phyloP scores from a whole-genome alignment of 2,329 filamentous ascomycete species.

The Ophiostoma triangulosporum region DNA sequence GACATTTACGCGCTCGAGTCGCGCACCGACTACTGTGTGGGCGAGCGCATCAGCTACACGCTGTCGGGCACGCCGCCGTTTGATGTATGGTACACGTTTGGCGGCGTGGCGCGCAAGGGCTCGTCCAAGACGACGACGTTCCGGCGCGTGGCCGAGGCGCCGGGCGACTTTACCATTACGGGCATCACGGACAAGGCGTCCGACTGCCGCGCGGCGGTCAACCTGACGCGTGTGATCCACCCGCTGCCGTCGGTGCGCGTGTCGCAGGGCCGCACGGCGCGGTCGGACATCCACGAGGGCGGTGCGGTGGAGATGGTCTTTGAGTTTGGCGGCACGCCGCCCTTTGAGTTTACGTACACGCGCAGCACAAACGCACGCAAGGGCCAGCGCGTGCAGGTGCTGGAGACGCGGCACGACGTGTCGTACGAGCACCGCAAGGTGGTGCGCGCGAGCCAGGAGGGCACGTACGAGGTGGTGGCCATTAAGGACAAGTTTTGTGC shows the following conservation, averaged over 20 bases:
- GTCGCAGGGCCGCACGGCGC: conserved; percentile 65
- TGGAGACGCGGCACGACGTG: conserved; percentile 83
- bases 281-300: conserved; percentile 92
- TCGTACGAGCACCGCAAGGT: conserved; percentile 71
- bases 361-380: conserved; percentile 71
- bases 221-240: conserved; percentile 74
- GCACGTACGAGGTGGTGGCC: conserved; percentile 91
- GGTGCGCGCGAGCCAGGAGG: conserved; percentile 79
- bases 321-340: conserved; percentile 88
- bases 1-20: conserved; percentile 80
- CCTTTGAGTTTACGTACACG: conserved; percentile 96
- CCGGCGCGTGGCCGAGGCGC: conserved; percentile 81
- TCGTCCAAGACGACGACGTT: conserved; percentile 70
- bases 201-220: conserved; percentile 68
- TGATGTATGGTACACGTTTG: conserved; percentile 83
- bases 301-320: conserved; percentile 88
- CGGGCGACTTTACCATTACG: conserved; percentile 79
- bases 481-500: conserved; percentile 91
- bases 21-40: conserved; percentile 81
- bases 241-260: conserved; percentile 85
- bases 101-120: conserved; percentile 64
- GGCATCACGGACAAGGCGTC: conserved; percentile 77
- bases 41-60: conserved; percentile 85
- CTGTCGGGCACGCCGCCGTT: conserved; percentile 86
- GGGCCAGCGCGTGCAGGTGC: conserved; percentile 62